Base-by-base conservation (phyloP, 2,329 filamentous ascomycete genomes). In the Mycogone perniciosa region DNA sequence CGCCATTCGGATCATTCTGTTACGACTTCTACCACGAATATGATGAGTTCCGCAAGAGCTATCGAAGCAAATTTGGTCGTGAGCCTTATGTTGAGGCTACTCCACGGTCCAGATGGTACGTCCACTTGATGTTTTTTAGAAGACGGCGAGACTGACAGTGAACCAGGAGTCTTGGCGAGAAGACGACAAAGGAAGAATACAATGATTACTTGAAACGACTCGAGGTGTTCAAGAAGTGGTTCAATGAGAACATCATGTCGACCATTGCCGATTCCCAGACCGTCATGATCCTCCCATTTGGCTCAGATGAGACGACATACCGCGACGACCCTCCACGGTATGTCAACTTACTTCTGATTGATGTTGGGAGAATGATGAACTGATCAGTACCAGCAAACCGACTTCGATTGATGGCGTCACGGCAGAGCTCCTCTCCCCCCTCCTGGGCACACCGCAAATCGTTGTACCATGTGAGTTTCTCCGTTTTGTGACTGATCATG, bases 11-110 rank as follows among this genome's bases (percentile, higher is more conserved):
- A 2, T 59, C 59, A 1, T 65, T 64, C 46, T 67, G 64, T 46
- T 64, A 65, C 54, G 65, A 66, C 6, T 68, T 66, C 46, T 67
- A 62, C 46, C 57, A 64, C 38, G 48, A 57, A 5, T 68, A 65
- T 47, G 55, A 61, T 11, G 40, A 48, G 0, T 71, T 70, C 30
- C 57, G 60, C 26, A 29, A 52, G 1, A 52, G 54, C 1, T 70
- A 65, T 33, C 34, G 39, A 8, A 30, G 56, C 30, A 58, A 56
- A 20, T 63, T 64, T 33, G 52, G 57, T 4, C 54, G 46, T 3
- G 42, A 57, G 31, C 60, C 66, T 0, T 67, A 61, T 33, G n/a
- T 59, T 5, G 68, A 71, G 35, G 48, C 61, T 4, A 65, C 59
- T 2, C 54, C 62, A 2, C 43, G 54, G 20, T 59, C 61, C 37